A percentile compares a stretch with the other conserved stretches of the same genome.
These are phyloP conservation scores for Euphorbia pulcherrima DNA, from an alignment of 345 rosid species.

Conservation along the genomic window DNA sequence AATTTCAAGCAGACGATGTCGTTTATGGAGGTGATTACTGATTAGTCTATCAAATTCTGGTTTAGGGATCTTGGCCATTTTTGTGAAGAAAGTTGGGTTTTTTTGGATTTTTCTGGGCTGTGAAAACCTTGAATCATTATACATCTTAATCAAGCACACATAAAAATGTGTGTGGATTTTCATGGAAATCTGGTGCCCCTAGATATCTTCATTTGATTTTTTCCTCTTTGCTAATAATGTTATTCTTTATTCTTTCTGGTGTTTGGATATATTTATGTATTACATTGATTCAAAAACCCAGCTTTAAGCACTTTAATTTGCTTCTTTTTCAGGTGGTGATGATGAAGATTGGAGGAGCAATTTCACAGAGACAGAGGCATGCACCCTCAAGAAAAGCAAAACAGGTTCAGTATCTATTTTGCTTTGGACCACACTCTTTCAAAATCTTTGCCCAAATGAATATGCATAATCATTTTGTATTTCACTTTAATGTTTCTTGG, in stretches of 20 bases:
- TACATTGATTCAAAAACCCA: constrained; percentile 38
- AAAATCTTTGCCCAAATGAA: constrained; percentile 13
- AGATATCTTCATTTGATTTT: constrained; percentile 40
- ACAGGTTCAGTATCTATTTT: constrained; percentile 57
- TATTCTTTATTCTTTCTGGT: constrained; percentile 29
- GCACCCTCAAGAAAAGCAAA: constrained; percentile 78
- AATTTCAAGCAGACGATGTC: constrained; percentile 71
- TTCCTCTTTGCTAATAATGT: constrained; percentile 6
- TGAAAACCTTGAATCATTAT: constrained; percentile 23
- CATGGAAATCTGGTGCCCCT: constrained; percentile 14
- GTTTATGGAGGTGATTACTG: constrained; percentile 42
- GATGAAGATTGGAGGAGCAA: constrained; percentile 70
- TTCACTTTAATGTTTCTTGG: constrained; percentile 7
- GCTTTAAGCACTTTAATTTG: constrained; percentile 57
- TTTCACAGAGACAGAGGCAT: constrained; percentile 70
- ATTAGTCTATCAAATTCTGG: constrained; percentile 1
- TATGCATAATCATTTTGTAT: constrained; percentile 4
- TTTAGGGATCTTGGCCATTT: constrained; percentile 23
- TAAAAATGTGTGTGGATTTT: constrained; percentile 22
- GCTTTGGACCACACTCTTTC: constrained; percentile 36
- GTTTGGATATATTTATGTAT: constrained; percentile 28
- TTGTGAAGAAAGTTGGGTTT: constrained; percentile 10
- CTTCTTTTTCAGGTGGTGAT: constrained; percentile 64
- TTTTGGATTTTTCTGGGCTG: constrained; percentile 26
- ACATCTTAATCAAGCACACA: not conserved